phyloP scores from a whole-genome alignment of 441 rosid species.

The Aquilaria agallochum region DNA sequence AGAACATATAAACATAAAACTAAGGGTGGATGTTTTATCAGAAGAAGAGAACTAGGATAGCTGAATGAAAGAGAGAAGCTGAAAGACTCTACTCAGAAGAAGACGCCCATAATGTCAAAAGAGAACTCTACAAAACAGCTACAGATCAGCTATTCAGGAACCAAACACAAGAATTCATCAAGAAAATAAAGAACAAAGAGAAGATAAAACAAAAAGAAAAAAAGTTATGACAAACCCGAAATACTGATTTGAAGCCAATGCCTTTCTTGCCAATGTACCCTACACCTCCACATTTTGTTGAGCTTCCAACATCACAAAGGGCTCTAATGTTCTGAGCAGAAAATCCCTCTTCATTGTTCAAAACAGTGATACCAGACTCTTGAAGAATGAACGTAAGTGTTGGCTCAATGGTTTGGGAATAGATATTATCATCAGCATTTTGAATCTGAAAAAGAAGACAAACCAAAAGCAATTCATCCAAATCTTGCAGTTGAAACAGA shows the following conservation, averaged over 20 bases:
- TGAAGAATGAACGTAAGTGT: constrained; percentile 87
- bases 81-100: no score
- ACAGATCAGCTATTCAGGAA: no score
- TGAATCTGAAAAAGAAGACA: constrained; percentile 62
- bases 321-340: constrained; percentile 85
- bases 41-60: no score
- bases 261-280: constrained; percentile 99
- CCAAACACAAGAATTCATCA: no score
- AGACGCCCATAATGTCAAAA: no score
- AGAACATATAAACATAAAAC: no score
- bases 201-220: not conserved
- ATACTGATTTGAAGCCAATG: constrained; percentile 99
- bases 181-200: not conserved
- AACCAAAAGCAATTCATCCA: no score
- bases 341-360: constrained; percentile 95
- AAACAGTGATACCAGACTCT: constrained; percentile 62
- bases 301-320: constrained; percentile 97
- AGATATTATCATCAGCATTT: constrained; percentile 97
- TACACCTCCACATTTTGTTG: constrained; percentile 87
- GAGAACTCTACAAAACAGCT: no score
- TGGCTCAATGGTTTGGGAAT: constrained; percentile 73
- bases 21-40: no score
- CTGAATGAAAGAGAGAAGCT: no score
- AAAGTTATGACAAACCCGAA: constrained; percentile 60
- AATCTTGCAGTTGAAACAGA: no score